phyloP scores from a whole-genome alignment of 768 basidiomycete genomes.

The Hebeloma cylindrosporum region DNA sequence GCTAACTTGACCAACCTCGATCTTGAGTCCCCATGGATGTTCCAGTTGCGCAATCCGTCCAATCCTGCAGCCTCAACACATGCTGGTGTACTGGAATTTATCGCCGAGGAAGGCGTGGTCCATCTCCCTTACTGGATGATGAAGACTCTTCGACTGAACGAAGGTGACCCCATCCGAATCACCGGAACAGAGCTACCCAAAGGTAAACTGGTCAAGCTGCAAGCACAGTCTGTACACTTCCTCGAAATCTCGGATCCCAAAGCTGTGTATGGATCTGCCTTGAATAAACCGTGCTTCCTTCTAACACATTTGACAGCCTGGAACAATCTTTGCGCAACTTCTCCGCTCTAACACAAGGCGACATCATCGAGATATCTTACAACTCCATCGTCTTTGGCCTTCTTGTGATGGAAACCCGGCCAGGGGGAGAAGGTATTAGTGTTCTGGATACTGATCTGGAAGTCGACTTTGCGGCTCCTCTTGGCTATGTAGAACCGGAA shows the following conservation, averaged over 20 bases:
- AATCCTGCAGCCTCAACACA: conserved; percentile 87
- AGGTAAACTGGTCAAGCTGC: conserved; percentile 95
- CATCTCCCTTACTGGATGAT: conserved; percentile 99
- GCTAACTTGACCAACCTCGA: conserved; percentile 87
- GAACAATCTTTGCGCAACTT: conserved; percentile 96
- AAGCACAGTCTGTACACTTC: conserved; percentile 94
- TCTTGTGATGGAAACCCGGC: conserved; percentile 90
- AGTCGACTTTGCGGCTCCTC: conserved; percentile 93
- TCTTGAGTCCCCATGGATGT: conserved; percentile 92
- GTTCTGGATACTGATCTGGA: conserved; percentile 96
- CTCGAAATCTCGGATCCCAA: conserved; percentile 96
- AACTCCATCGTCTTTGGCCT: conserved; percentile 95
- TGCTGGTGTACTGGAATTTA: conserved; percentile 97
- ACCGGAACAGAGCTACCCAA: conserved; percentile 87
- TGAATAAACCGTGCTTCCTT: not conserved
- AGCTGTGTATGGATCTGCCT: conserved; percentile 75
- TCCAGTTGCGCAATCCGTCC: conserved; percentile 89
- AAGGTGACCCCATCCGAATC: conserved; percentile 94
- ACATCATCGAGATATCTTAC: conserved; percentile 98
- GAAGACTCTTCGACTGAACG: conserved; percentile 89
- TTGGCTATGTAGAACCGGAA: conserved; percentile 94
- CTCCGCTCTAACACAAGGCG: conserved; percentile 87
- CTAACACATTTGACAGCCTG: conserved; percentile 50
- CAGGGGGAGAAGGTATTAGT: conserved; percentile 84
- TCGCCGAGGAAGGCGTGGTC: conserved; percentile 93